These are phyloP conservation scores for Moelleriella libera DNA, from an alignment of 2,329 filamentous ascomycete species.

Conservation along the genomic window DNA sequence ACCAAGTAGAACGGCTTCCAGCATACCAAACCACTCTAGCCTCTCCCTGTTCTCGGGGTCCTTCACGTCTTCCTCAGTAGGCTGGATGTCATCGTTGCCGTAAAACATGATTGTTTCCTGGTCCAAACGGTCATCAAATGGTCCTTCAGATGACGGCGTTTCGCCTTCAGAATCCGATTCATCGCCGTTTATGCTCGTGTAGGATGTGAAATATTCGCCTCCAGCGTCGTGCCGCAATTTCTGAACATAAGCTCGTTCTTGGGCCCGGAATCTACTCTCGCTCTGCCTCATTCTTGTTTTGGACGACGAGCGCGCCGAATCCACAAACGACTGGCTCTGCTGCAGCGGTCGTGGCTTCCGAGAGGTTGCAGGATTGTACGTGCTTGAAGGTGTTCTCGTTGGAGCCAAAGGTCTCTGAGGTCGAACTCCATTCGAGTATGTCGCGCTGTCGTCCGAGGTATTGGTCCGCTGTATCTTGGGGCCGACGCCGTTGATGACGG, in stretches of 20 bases:
- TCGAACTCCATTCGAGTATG: slow-evolving; percentile 23
- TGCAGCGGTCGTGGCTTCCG: slow-evolving; percentile 29
- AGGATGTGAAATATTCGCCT: slow-evolving; percentile 58
- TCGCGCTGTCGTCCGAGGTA: slow-evolving; percentile 13
- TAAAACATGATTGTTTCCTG: slow-evolving; percentile 90
- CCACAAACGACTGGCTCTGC: slow-evolving; percentile 20
- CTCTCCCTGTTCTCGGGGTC: slow-evolving; percentile 80
- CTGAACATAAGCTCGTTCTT: slow-evolving; percentile 92
- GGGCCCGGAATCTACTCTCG: slow-evolving; percentile 32
- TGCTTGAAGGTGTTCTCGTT: slow-evolving; percentile 61
- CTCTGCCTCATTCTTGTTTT: slow-evolving; percentile 34
- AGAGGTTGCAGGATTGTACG: slow-evolving; percentile 58
- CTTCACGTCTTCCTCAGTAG: slow-evolving; percentile 77
- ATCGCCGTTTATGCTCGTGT: slow-evolving; percentile 44
- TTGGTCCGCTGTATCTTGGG: slow-evolving; percentile 24
- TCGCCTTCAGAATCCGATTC: slow-evolving; percentile 87
- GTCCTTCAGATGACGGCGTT: slow-evolving; percentile 71
- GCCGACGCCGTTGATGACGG: slow-evolving; percentile 24
- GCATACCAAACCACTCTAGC: slow-evolving; percentile 96
- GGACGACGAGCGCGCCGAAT: slow-evolving; percentile 34
- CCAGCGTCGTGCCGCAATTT: slow-evolving; percentile 63
- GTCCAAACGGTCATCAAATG: slow-evolving; percentile 77
- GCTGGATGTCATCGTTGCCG: slow-evolving; percentile 76
- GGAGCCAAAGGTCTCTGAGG: slow-evolving; percentile 55
- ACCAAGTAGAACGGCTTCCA: slow-evolving; percentile 86